Base-by-base conservation (phyloP, 2,329 filamentous ascomycete genomes). In the Beauveria medogensis region DNA sequence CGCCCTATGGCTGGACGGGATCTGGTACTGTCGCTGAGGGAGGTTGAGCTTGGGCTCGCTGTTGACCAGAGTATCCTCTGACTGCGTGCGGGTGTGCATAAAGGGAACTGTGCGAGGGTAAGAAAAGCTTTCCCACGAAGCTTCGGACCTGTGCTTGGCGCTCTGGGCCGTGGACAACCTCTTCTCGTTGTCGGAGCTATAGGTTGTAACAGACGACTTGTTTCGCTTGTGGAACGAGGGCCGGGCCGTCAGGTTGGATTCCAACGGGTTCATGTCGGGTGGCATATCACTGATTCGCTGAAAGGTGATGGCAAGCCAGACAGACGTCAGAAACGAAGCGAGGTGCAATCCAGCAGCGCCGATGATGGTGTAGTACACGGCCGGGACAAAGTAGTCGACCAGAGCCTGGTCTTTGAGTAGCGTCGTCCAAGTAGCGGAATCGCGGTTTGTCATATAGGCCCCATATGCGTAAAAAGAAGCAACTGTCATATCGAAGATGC, bases 221-320 rank as follows among this genome's bases (percentile, higher is more conserved):
- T 90, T 92, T 69, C 89, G 85, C 78, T 92, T 92, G 75, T 95
- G 91, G 54, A 68, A 69, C 43, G 75, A 79, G 61, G 74, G 77
- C 26, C 87, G 84, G 12, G 90, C 86, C 1, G 92, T 97, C 62
- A 96, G 77, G 68, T 93, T 87, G 65, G 90, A 85, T 71, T 97
- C 92, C 16, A 97, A 80, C 2, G 93, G 93, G 71, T 97, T 97
- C 89, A 96, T 91, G 69, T 97, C 93, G 0, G 93, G 92, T 6
- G 93, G 93, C 71, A 97, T 82, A 22, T 81, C 79, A 5, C 86
- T 80, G 68, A 97, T 97, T 69, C 89, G 88, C 46, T 87, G 84
- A 83, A 97, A 97, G 66, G 89, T 83, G 57, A 90, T 71, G 18
- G 86, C 85, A 28, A 97, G 79, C 75, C 89, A 97, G 37, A 90